These are phyloP conservation scores for Clitoria ternatea DNA, from an alignment of 306 rosid genomes.

Conservation along the genomic window DNA sequence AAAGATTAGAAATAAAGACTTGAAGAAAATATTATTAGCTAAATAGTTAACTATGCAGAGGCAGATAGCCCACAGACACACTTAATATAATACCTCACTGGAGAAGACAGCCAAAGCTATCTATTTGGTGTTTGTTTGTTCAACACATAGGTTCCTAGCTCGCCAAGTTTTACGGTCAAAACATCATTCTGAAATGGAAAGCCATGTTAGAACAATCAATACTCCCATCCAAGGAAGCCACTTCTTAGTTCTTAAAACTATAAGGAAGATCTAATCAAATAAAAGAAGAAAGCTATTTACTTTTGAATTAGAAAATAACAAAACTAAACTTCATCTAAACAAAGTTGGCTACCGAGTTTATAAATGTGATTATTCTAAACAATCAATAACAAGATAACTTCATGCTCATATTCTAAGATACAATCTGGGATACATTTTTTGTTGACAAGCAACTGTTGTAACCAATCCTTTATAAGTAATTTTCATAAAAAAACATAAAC, in stretches of 20 bases:
- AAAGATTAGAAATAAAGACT: not conserved
- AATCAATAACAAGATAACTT: not conserved
- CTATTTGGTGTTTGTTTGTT: slow-evolving; percentile 90
- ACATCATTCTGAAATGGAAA: slow-evolving; percentile 70
- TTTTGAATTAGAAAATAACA: not conserved
- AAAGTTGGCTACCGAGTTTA: not conserved
- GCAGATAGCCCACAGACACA: not conserved
- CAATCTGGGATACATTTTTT: not conserved
- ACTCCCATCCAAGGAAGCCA: not conserved
- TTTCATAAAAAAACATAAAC: not conserved
- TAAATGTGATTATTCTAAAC: not conserved
- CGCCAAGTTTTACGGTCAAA: slow-evolving; percentile 70
- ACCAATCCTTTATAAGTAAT: not conserved
- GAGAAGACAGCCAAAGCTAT: slow-evolving; percentile 88
- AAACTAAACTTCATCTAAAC: not conserved
- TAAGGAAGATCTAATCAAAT: not conserved
- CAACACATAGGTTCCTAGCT: slow-evolving; percentile 70
- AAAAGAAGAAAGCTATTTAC: not conserved
- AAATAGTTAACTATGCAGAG: too few species aligned
- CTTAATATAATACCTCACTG: slow-evolving; percentile 62
- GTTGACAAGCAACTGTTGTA: not conserved
- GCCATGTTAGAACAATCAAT: slow-evolving; percentile 1
- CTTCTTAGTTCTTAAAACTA: slow-evolving; percentile 11
- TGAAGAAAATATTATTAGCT: too few species aligned
- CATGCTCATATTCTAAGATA: too few species aligned